Evolutionary conservation across 2,329 filamentous ascomycete species (phyloP), one percentile per base, ranked within the genome.

Genomic region (Aspergillus carbonarius): DNA sequence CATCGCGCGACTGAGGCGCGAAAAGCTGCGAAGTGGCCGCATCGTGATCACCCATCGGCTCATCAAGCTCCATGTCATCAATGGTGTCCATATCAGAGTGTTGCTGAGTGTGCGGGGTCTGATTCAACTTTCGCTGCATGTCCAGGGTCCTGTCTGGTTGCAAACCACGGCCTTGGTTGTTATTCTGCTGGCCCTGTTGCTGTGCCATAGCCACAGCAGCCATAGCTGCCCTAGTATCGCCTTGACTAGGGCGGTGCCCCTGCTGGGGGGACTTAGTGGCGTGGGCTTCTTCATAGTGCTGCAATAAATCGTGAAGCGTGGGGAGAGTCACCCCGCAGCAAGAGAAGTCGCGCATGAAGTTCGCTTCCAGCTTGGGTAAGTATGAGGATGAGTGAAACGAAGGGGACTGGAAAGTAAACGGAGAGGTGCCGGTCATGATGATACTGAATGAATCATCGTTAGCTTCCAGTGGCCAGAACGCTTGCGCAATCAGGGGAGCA

Each of bases 301-400:
- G 92, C 48, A 99, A 82, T 48, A 99, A 83, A 72, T 98, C 95
- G 78, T 99, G 95, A 66, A 99, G 85, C 52, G 93, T 96, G 23
- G 93, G 90, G 66, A 97, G 84, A 32, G 89, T 93, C 69, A 91
- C 85, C 69, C 92, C 92, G 78, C 95, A 99, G 79, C 95, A 99
- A 54, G 89, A 89, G 78, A 98, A 98, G 78, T 98, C 93, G 76
- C 89, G 89, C 91, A 98, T 96, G 75, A 97, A 99, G 72, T 93
- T 95, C 61, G 93, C 93, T 77, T 99, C 95, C 72, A 97, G 87
- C 76, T 96, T 97, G 9, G 93, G 93, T 1, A 97, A 85, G 73
- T 98, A 98, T 25, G 95, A 98, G 6, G 93, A 96, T 1, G 93
- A 98, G 76, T 98, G 93, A 69, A 92, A 96, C 1, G 93, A 97